Conservation (phyloP, 1,284 basidiomycete genomes). For the Moesziomyces parantarcticus region DNA sequence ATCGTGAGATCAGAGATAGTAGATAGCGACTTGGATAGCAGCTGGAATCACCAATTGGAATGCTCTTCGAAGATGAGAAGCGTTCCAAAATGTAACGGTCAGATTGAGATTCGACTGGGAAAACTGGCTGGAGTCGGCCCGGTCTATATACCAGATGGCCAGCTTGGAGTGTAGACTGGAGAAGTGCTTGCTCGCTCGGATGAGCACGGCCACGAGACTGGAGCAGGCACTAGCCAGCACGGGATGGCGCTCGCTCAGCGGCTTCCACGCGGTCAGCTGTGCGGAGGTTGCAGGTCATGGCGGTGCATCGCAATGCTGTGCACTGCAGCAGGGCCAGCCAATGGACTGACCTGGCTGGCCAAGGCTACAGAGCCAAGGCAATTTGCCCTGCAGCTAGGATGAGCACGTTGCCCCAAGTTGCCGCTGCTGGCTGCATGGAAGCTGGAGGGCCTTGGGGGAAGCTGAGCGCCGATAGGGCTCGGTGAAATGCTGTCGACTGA, state of each 20-base stretch:
- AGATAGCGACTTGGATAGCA: conserved; percentile 2
- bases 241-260: too few species aligned
- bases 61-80: conserved; percentile 13
- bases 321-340: too few species aligned
- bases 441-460: conserved; percentile 2
- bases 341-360: not conserved
- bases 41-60: conserved; percentile 24
- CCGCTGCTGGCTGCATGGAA: conserved; percentile 12
- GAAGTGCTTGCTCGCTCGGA: not conserved
- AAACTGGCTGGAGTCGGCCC: not conserved
- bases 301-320: conserved; percentile 3
- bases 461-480: too few species aligned
- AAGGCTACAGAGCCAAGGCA: conserved; percentile 5
- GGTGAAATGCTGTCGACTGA: not conserved
- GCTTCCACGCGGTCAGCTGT: not conserved
- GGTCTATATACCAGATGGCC: conserved; percentile 21
- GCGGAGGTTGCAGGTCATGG: not conserved
- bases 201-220: conserved; percentile 7
- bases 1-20: conserved; percentile 13
- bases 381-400: not conserved
- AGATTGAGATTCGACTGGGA: not conserved
- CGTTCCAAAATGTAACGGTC: conserved; percentile 20
- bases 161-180: not conserved
- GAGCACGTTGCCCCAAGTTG: conserved; percentile 20
- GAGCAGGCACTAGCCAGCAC: not conserved